Base-by-base conservation (phyloP, 2,329 filamentous ascomycete genomes). In the Aspergillus udagawae region DNA sequence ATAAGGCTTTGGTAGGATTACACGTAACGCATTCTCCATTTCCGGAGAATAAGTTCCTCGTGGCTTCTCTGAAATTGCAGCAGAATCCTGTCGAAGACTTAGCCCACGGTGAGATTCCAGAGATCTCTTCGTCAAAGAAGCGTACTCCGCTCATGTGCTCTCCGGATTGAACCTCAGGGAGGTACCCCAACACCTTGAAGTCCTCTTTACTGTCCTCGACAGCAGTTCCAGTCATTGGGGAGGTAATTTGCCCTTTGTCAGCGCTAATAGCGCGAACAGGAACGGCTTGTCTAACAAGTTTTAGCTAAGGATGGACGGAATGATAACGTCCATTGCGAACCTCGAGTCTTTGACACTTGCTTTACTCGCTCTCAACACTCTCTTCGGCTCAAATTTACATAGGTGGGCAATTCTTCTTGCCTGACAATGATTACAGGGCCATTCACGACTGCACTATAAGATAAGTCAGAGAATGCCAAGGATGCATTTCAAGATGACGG, bases 341-440 rank as follows among this genome's bases (percentile, higher is more conserved):
- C 65, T 65, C 56, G 57, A 23, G 38, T 50, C 27, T 20, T 50
- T 54, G 29, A 38, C 27, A 23, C 48, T 47, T 12, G 49, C 20
- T 10, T 54, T 61, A n/a, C 50, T 20, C 38, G 47, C 29, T 25
- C 55, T 61, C 27, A 55, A 27, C 12, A 60, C 50, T 27, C 71
- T 75, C 55, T 73, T 78, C 27, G 66, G 63, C 0, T 68, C 64
- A 62, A 80, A 81, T 54, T 77, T 75, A 63, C 79, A 82, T 3
- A 80, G 65, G 67, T 81, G 79, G 32, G 79, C 74, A 1, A 81
- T 77, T 56, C 75, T 77, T 61, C 79, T 71, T 32, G 75, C 68
- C 60, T 77, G 74, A 61, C 79, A 82, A 60, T 81, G 78, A 58
- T 80, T 79, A 63, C 80, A 82, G 2, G 79, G 79, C 75, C 80